Evolutionary conservation across 805 yeast genomes (phyloP).

Genomic region (Candida manassasensis): DNA sequence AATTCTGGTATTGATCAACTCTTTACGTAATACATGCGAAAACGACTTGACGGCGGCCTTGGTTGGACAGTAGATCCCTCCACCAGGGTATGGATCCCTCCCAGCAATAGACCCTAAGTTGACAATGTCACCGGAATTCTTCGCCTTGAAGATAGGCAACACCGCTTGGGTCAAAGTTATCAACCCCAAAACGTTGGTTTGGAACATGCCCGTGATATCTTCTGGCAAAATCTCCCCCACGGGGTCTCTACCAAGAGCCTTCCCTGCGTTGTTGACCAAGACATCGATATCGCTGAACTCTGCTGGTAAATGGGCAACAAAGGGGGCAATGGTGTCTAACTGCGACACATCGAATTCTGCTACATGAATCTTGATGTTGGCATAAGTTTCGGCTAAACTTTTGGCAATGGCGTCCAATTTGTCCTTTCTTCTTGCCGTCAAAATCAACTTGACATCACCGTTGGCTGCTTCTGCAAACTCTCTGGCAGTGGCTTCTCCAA

Average conservation of each 20-base stretch:
- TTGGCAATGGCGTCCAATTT: slow-evolving; percentile 47
- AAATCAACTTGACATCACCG: slow-evolving; percentile 65
- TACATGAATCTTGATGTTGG: slow-evolving; percentile 54
- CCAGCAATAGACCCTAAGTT: slow-evolving; percentile 78
- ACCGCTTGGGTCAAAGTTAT: slow-evolving; percentile 79
- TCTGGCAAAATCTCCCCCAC: slow-evolving; percentile 63
- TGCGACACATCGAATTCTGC: slow-evolving; percentile 44
- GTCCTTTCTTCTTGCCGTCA: slow-evolving; percentile 75
- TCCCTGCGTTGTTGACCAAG: slow-evolving; percentile 70
- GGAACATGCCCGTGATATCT: slow-evolving; percentile 72
- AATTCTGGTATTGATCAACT: slow-evolving; percentile 63
- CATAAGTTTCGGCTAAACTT: slow-evolving; percentile 44
- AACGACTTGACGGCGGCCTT: slow-evolving; percentile 71
- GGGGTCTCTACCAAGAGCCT: slow-evolving; percentile 73
- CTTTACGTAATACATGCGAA: slow-evolving; percentile 69
- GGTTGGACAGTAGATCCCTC: slow-evolving; percentile 72
- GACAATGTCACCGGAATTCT: slow-evolving; percentile 69
- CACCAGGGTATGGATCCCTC: slow-evolving; percentile 74
- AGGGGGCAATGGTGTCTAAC: slow-evolving; percentile 41
- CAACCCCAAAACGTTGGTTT: slow-evolving; percentile 84
- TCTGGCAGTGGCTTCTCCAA: slow-evolving; percentile 86
- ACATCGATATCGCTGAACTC: slow-evolving; percentile 64
- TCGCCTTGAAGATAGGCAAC: slow-evolving; percentile 63
- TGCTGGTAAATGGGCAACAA: slow-evolving; percentile 49
- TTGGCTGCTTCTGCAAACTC: slow-evolving; percentile 76